Percentiles rank a stretch among this genome's conserved stretches.
These are phyloP conservation scores for Cucumis melo DNA, from an alignment of 306 rosid genomes.

Conservation along the genomic window DNA sequence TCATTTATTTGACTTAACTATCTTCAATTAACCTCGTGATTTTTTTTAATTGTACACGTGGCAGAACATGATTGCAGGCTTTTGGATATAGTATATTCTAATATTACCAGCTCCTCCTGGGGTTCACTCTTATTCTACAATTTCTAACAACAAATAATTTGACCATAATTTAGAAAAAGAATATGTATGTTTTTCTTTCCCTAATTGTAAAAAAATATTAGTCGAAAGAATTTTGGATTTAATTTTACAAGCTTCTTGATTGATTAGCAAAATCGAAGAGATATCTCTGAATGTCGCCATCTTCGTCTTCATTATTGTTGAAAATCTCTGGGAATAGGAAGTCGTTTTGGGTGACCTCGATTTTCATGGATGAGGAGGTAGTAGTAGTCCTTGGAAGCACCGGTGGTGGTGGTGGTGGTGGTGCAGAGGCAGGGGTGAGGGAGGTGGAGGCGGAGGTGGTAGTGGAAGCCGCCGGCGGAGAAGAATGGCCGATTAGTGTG, in stretches of 20 bases:
- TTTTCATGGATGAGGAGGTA: not conserved
- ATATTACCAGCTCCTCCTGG: not conserved
- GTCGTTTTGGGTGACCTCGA: not conserved
- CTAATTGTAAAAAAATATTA: not conserved
- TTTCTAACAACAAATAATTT: not conserved
- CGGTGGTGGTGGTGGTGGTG: not conserved
- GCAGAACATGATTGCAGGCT: not conserved
- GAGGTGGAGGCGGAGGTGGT: not conserved
- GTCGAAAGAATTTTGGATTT: not conserved
- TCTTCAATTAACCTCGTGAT: not conserved
- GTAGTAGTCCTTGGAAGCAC: not conserved
- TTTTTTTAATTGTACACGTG: not conserved
- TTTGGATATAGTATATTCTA: not conserved
- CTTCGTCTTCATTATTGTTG: slow-evolving; percentile 27
- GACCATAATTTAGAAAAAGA: not conserved
- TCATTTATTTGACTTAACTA: not conserved
- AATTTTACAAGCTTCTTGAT: slow-evolving; percentile 17
- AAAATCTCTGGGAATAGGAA: not conserved
- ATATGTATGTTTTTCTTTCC: not conserved
- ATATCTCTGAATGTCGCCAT: slow-evolving; percentile 25
- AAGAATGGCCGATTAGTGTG: not conserved
- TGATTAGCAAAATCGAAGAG: slow-evolving; percentile 32
- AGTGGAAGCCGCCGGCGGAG: not conserved
- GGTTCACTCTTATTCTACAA: not conserved
- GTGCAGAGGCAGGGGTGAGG: not conserved